phyloP scores from a whole-genome alignment of 441 rosid genomes.

The Isatis lusitanica region DNA sequence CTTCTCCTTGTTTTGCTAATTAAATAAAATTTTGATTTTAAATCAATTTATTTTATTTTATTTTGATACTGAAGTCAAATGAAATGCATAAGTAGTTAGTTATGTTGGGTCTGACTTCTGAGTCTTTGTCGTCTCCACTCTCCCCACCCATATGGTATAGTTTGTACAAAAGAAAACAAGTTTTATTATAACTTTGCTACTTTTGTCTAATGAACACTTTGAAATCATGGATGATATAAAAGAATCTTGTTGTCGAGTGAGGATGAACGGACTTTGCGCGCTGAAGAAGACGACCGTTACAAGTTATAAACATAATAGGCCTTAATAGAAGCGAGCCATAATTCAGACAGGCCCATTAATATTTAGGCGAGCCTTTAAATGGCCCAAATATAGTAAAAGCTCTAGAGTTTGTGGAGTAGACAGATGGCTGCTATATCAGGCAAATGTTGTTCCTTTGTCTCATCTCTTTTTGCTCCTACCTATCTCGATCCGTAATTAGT shows the following conservation, averaged over 20 bases:
- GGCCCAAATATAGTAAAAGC: constrained; percentile 13
- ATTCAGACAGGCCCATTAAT: not conserved
- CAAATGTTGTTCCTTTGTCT: constrained; percentile 16
- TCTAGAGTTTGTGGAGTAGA: constrained; percentile 6
- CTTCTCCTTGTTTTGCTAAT: not conserved
- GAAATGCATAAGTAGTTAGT: not conserved
- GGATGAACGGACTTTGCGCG: not conserved
- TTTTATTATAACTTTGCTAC: not conserved
- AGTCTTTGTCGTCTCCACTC: not conserved
- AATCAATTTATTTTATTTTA: not conserved
- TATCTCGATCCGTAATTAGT: constrained; percentile 29
- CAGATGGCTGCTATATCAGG: constrained; percentile 12
- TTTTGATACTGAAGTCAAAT: not conserved
- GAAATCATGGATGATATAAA: not conserved
- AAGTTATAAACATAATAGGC: not conserved
- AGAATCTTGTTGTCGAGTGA: not conserved
- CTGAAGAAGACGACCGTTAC: not conserved
- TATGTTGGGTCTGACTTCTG: not conserved
- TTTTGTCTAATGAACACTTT: not conserved
- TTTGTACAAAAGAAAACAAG: not conserved
- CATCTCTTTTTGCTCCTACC: not conserved
- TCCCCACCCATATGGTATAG: not conserved
- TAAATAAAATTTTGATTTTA: not conserved
- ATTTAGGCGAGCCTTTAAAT: not conserved
- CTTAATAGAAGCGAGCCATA: not conserved